A percentile compares a stretch with the other conserved stretches of the same genome.
These are phyloP conservation scores for Phellopilus nigrolimitatus DNA, from an alignment of 1,284 basidiomycete genomes.

Conservation along the genomic window DNA sequence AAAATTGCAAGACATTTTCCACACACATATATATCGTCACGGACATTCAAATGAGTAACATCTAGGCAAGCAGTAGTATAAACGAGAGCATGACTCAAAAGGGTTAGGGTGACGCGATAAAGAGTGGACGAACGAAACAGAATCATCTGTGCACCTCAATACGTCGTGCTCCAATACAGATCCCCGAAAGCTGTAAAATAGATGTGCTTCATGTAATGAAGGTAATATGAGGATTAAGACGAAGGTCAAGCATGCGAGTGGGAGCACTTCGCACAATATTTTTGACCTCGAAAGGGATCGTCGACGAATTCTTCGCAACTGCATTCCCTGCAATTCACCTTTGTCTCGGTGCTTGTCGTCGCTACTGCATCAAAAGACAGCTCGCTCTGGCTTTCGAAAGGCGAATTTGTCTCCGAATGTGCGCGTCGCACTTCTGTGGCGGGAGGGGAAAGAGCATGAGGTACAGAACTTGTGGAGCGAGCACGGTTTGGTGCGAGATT, in stretches of 20 bases:
- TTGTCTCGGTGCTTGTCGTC: background rate
- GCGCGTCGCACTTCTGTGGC: background rate
- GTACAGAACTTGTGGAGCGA: constrained; percentile 8
- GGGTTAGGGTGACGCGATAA: too few species aligned
- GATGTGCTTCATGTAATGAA: background rate
- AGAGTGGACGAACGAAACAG: too few species aligned
- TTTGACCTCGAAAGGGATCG: constrained; percentile 17
- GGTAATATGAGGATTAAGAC: background rate
- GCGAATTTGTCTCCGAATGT: constrained; percentile 18
- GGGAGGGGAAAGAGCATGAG: constrained; percentile 7
- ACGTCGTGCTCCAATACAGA: too few species aligned
- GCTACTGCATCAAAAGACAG: constrained; percentile 15
- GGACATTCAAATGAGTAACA: too few species aligned
- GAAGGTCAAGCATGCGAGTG: constrained; percentile 14
- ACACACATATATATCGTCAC: too few species aligned
- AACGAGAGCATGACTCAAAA: too few species aligned
- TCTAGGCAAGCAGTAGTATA: too few species aligned
- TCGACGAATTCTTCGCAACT: constrained; percentile 17
- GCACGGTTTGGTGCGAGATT: constrained; percentile 10
- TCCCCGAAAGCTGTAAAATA: too few species aligned
- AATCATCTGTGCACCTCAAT: too few species aligned
- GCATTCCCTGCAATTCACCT: background rate
- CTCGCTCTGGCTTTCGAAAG: constrained; percentile 19
- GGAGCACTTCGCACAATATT: constrained; percentile 15
- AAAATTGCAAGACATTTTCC: too few species aligned